Evolutionary conservation across 805 yeast species (phyloP).

Genomic region (Blastobotrys chiropterorum): DNA sequence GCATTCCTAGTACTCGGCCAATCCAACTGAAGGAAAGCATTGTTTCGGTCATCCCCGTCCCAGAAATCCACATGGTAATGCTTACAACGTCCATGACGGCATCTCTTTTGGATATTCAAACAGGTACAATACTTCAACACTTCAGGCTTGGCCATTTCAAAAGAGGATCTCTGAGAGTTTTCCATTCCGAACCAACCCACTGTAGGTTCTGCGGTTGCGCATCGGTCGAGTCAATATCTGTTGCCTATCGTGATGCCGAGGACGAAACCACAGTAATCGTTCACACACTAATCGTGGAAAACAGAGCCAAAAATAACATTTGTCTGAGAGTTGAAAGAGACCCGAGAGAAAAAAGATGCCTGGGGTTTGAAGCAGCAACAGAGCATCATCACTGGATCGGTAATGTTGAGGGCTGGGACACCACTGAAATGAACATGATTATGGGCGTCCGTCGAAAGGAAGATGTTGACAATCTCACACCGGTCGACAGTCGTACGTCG

Average conservation of each 20-base stretch:
- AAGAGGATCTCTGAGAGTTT: conserved; percentile 54
- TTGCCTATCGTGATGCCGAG: conserved; percentile 61
- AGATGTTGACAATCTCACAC: conserved; percentile 2
- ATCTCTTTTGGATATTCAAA: conserved; percentile 60
- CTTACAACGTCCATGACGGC: conserved; percentile 16
- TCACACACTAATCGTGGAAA: conserved; percentile 69
- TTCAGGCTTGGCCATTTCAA: conserved; percentile 59
- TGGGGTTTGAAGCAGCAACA: conserved; percentile 70
- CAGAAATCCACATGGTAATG: conserved; percentile 24
- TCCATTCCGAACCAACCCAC: conserved; percentile 81
- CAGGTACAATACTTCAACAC: conserved; percentile 62
- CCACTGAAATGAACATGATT: conserved; percentile 69
- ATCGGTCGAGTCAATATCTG: conserved; percentile 63
- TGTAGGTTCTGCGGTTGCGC: conserved; percentile 90
- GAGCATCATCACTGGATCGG: conserved; percentile 66
- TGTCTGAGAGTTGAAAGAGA: conserved; percentile 90
- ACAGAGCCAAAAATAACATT: conserved; percentile 69
- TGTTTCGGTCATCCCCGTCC: conserved; percentile 17
- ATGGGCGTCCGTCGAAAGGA: conserved; percentile 56
- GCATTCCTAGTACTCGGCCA: conserved; percentile 14
- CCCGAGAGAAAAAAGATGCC: conserved; percentile 82
- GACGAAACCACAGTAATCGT: conserved; percentile 48
- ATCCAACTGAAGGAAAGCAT: conserved; percentile 1
- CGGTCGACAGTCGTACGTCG: background rate
- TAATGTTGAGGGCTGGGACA: conserved; percentile 70